phyloP scores from a whole-genome alignment of 257 asterid genomes.

The Penstemon davidsonii region DNA sequence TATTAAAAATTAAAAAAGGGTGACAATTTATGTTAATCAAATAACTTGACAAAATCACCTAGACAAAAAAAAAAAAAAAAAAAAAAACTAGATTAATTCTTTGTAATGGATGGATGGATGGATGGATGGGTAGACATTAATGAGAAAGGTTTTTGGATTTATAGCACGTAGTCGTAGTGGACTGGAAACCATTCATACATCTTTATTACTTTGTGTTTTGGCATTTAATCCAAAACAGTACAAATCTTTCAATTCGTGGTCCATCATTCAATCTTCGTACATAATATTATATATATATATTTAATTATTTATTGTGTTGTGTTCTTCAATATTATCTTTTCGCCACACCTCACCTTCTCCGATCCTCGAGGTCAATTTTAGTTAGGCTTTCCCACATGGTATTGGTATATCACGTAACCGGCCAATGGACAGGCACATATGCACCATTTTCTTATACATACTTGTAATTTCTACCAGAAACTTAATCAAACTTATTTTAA shows the following conservation, averaged over 20 bases:
- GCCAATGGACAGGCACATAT: no score
- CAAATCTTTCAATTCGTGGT: background rate
- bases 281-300: background rate
- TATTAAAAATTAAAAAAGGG: background rate
- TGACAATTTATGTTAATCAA: no score
- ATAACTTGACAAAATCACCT: no score
- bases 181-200: background rate
- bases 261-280: conserved; percentile 10
- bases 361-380: background rate
- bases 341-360: background rate
- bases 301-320: no score
- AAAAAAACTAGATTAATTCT: no score
- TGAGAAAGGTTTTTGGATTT: background rate
- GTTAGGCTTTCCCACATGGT: background rate
- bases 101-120: no score
- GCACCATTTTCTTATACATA: no score
- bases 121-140: background rate
- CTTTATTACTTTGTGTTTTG: background rate
- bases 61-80: background rate
- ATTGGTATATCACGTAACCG: no score
- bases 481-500: no score
- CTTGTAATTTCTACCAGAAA: no score
- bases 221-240: background rate
- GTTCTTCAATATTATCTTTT: background rate
- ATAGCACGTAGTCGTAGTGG: background rate